These are phyloP conservation scores for Sporobolomyces roseus DNA, from an alignment of 768 basidiomycete genomes.

Conservation along the genomic window DNA sequence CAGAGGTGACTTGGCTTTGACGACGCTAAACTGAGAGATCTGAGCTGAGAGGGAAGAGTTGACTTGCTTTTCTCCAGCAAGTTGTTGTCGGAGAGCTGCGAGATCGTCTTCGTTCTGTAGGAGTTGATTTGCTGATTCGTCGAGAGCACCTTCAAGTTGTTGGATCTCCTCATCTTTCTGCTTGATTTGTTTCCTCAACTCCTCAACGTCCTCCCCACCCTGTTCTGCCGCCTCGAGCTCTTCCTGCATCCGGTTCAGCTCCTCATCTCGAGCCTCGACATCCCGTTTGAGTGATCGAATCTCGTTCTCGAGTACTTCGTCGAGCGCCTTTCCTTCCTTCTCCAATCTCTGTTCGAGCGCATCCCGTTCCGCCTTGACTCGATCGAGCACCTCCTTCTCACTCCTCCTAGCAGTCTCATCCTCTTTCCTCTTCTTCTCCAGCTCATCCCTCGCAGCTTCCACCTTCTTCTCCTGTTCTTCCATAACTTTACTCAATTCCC, in stretches of 20 bases:
- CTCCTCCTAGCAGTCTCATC: slow-evolving; percentile 9
- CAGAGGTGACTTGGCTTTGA: slow-evolving; percentile 35
- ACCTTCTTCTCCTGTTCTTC: slow-evolving; percentile 43
- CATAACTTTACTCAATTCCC: slow-evolving; percentile 42
- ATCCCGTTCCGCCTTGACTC: slow-evolving; percentile 15
- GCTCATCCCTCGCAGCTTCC: slow-evolving; percentile 26
- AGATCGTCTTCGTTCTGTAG: slow-evolving; percentile 32
- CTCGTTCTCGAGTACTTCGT: slow-evolving; percentile 28
- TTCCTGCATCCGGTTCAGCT: slow-evolving; percentile 16
- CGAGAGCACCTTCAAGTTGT: slow-evolving; percentile 39
- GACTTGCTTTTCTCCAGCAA: slow-evolving; percentile 29
- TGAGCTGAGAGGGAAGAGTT: slow-evolving; percentile 27
- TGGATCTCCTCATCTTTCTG: slow-evolving; percentile 19
- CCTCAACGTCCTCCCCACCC: not conserved
- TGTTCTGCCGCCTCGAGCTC: not conserved
- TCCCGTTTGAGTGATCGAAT: slow-evolving; percentile 20
- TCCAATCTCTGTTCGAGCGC: slow-evolving; percentile 21
- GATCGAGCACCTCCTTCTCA: slow-evolving; percentile 19
- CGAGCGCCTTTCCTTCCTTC: not conserved
- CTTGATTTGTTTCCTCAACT: slow-evolving; percentile 13
- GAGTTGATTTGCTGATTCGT: slow-evolving; percentile 34
- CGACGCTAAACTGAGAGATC: slow-evolving; percentile 33
- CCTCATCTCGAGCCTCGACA: slow-evolving; percentile 18
- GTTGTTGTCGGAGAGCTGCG: slow-evolving; percentile 15
- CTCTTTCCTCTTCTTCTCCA: not conserved